These are phyloP conservation scores for Podospora australis DNA, from an alignment of 495 filamentous ascomycete genomes.

Conservation along the genomic window DNA sequence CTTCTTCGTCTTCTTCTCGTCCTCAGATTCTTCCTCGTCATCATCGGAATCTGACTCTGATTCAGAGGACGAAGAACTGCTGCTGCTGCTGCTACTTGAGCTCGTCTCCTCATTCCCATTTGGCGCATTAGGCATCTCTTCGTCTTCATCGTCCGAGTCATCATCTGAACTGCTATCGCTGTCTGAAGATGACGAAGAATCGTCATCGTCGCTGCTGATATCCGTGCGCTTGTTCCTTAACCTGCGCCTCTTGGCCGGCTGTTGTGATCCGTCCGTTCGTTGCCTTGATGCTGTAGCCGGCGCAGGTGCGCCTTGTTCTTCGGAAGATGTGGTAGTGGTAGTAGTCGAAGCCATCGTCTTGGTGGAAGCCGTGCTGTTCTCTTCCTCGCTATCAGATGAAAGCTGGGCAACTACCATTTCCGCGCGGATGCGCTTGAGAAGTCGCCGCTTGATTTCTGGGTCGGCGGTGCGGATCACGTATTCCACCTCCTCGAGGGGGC, in stretches of 20 bases:
- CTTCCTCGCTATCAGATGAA: slow-evolving; percentile 33
- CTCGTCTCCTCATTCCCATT: slow-evolving; percentile 10
- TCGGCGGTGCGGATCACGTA: slow-evolving; percentile 38
- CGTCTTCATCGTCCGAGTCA: slow-evolving; percentile 25
- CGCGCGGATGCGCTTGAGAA: slow-evolving; percentile 45
- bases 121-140: slow-evolving; percentile 17
- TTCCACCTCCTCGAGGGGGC: slow-evolving; percentile 41
- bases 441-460: slow-evolving; percentile 38
- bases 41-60: slow-evolving; percentile 14
- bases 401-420: slow-evolving; percentile 41
- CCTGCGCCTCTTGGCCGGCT: slow-evolving; percentile 48
- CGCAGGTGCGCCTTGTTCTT: slow-evolving; percentile 3
- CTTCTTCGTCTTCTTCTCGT: slow-evolving; percentile 13
- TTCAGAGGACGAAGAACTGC: slow-evolving; percentile 24
- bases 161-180: slow-evolving; percentile 24
- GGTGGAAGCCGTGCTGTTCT: slow-evolving; percentile 21
- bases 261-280: slow-evolving; percentile 36
- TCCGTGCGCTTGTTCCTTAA: slow-evolving; percentile 44
- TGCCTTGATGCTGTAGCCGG: slow-evolving; percentile 27
- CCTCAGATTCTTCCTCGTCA: slow-evolving; percentile 13
- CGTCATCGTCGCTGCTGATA: slow-evolving; percentile 25
- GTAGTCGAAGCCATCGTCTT: slow-evolving; percentile 22
- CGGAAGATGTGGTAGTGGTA: slow-evolving; percentile 19
- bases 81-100: slow-evolving; percentile 26
- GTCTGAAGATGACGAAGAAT: slow-evolving; percentile 28